Base-by-base conservation (phyloP, 257 asterid genomes). In the Verbascum thapsus region DNA sequence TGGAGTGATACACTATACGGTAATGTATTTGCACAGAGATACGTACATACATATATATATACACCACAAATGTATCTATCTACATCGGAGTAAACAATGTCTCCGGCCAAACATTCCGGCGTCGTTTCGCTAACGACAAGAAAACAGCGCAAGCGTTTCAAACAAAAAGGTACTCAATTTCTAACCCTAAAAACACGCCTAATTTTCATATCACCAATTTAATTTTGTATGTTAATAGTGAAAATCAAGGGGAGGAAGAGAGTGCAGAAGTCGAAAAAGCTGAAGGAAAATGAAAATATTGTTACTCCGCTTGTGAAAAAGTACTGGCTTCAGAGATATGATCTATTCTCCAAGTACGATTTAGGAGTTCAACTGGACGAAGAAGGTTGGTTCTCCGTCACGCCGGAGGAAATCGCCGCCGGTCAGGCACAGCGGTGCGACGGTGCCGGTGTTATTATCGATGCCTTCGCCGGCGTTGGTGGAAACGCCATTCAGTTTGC, bases 351-450 rank as follows among this genome's bases (percentile, higher is more conserved):
- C 40, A 85, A 71, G 57, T 91, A 82, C 53, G 95, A 91, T 41
- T 64, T 63, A 38, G 98, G 98, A 42, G 75, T 91, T 59, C 62
- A 58, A 65, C 12, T 91, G 82, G 98, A 91, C 18, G 98, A 91
- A 74, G 88, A 91, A 76, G 96, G 98, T 17, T 91, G 98, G 98
- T 91, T 79, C 76, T 91, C 98, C 61, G 98, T 86, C 70, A 91
- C 98, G 50, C 96, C 96, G 55, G 98, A 91, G 75, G 76, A 69
- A 69, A 80, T 91, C 34, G 96, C 98, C 48, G 77, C 72, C 70
- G n/a, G 77, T 16, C 98, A 91, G 68, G 96, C 96, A 23, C 62
- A 30, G 17, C 81, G 86, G 56, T 84, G 88, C 71, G 75, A 74
- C 57, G 79, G 82, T 2, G 81, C 77, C 15, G 86, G 80, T 37